These are phyloP conservation scores for Aspergillus piperis DNA, from an alignment of 2,329 filamentous ascomycete genomes.

Conservation along the genomic window DNA sequence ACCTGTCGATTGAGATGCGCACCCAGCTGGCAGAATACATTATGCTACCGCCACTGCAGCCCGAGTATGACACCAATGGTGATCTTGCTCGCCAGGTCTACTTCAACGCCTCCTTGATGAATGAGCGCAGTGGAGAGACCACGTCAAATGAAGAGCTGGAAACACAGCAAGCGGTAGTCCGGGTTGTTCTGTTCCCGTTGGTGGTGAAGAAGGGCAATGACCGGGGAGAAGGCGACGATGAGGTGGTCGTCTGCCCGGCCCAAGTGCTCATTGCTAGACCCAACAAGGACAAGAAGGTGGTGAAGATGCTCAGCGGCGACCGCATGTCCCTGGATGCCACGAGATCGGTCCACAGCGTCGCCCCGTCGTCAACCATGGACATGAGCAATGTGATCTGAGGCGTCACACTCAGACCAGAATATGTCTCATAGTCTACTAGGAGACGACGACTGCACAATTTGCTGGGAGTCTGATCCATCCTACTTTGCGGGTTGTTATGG, in stretches of 20 bases:
- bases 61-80: conserved; percentile 91
- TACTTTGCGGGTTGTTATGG: not conserved
- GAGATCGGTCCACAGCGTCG: conserved; percentile 45
- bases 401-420: conserved; percentile 37
- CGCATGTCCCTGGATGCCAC: conserved; percentile 45
- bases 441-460: not conserved
- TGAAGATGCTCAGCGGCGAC: conserved; percentile 43
- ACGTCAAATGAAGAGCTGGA: conserved; percentile 79
- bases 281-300: conserved; percentile 47
- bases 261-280: conserved; percentile 77
- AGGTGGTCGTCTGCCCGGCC: conserved; percentile 92
- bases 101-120: conserved; percentile 95
- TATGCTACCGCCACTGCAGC: conserved; percentile 93
- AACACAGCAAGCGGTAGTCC: conserved; percentile 72
- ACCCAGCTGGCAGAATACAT: conserved; percentile 96
- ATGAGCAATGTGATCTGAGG: conserved; percentile 48
- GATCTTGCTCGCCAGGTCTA: conserved; percentile 83
- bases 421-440: conserved; percentile 8
- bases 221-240: conserved; percentile 80
- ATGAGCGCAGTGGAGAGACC: conserved; percentile 75
- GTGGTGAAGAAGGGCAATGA: conserved; percentile 97
- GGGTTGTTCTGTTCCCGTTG: conserved; percentile 90
- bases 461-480: not conserved
- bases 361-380: conserved; percentile 46
- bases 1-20: conserved; percentile 94